phyloP scores from a whole-genome alignment of 176 grass and related monocot genomes.

The Aegilops tauschii region DNA sequence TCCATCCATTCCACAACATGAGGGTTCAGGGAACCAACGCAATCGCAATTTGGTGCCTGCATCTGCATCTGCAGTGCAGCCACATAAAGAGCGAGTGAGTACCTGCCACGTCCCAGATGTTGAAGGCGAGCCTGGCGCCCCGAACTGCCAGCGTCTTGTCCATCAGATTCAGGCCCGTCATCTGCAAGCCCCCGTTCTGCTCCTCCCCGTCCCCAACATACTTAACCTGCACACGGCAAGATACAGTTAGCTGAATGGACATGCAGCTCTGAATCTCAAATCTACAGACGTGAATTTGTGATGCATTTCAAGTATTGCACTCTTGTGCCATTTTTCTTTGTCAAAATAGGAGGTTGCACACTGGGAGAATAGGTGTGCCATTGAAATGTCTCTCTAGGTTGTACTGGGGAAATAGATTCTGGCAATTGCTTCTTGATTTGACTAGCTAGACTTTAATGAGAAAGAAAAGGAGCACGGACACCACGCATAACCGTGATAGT shows the following conservation, averaged over 20 bases:
- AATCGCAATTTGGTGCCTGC: background rate
- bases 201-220: slow-evolving; percentile 80
- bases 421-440: background rate
- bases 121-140: slow-evolving; percentile 75
- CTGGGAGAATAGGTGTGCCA: too few species aligned
- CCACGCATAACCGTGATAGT: background rate
- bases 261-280: background rate
- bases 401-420: background rate
- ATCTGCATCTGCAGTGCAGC: too few species aligned
- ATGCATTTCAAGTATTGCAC: background rate
- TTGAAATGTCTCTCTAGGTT: background rate
- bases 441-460: background rate
- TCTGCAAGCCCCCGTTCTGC: slow-evolving; percentile 77
- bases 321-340: too few species aligned
- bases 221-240: slow-evolving; percentile 59
- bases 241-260: background rate
- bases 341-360: too few species aligned
- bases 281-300: background rate
- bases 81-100: background rate
- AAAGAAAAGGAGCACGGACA: background rate
- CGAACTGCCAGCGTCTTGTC: slow-evolving; percentile 75
- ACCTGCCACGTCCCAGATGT: slow-evolving; percentile 97
- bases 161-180: slow-evolving; percentile 94
- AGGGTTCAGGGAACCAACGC: background rate
- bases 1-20: slow-evolving; percentile 16